Percentiles rank a stretch among this genome's conserved stretches.
Evolutionary conservation across 164 flowering plant species (phyloP).

Genomic region (Kalanchoe fedtschenkoi): DNA sequence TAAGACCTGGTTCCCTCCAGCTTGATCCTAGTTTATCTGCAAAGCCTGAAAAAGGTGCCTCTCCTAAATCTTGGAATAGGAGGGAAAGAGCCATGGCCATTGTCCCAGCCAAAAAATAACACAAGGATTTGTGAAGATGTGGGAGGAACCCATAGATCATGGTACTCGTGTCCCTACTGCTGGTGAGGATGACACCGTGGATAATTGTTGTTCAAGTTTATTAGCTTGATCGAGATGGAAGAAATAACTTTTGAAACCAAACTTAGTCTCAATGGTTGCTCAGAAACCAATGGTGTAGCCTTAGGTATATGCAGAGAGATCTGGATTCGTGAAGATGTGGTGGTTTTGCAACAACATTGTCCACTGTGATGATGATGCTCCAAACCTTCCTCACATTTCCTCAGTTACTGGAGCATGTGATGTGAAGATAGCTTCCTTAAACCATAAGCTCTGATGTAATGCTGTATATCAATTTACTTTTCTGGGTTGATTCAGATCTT

Average conservation of each 20-base stretch:
- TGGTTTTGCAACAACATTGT: neutral
- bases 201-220: too few species aligned
- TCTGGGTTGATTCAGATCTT: too few species aligned
- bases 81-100: neutral
- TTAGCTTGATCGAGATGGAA: too few species aligned
- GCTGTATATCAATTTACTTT: too few species aligned
- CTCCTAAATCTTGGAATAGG: constrained; percentile 8
- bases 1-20: constrained; percentile 11
- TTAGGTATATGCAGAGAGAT: neutral
- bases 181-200: too few species aligned
- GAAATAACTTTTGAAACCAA: neutral
- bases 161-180: neutral
- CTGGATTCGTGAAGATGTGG: neutral
- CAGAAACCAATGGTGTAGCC: neutral
- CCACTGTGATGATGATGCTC: neutral
- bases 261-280: neutral
- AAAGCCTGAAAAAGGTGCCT: constrained; percentile 12
- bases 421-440: neutral
- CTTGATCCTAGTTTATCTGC: constrained; percentile 8
- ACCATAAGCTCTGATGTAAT: too few species aligned
- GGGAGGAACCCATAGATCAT: too few species aligned
- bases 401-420: constrained; percentile 1
- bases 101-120: neutral
- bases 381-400: neutral
- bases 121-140: neutral